phyloP scores from a whole-genome alignment of 2,329 filamentous ascomycete genomes.

The Zasmidium angulare region DNA sequence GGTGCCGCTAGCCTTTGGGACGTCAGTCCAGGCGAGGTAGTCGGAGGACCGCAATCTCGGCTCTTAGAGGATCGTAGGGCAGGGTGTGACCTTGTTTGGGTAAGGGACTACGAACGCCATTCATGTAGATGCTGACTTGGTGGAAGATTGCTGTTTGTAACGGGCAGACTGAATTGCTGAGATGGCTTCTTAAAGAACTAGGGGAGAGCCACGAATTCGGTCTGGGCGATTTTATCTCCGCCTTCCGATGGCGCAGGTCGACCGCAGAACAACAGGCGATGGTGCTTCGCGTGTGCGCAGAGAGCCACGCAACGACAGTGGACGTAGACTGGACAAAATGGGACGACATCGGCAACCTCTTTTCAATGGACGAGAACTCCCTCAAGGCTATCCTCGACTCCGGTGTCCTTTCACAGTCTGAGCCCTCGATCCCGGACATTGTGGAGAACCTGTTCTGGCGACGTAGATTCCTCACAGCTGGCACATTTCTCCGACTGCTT shows the following conservation, averaged over 20 bases:
- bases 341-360: background rate
- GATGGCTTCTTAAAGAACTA: no score
- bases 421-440: background rate
- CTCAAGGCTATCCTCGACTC: background rate
- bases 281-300: background rate
- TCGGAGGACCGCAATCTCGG: background rate
- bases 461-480: background rate
- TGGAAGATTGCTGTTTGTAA: no score
- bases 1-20: background rate
- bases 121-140: background rate
- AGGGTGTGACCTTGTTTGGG: background rate
- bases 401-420: background rate
- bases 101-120: background rate
- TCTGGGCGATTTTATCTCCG: no score
- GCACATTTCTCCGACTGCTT: background rate
- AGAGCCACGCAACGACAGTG: background rate
- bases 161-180: no score
- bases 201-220: no score
- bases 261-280: no score
- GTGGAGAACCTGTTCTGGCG: background rate
- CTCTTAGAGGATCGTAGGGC: background rate
- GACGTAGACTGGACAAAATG: background rate
- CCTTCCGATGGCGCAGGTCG: no score
- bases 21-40: background rate
- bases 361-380: background rate